phyloP scores from a whole-genome alignment of 1,284 basidiomycete species.

The Pseudozyma hubeiensis region DNA sequence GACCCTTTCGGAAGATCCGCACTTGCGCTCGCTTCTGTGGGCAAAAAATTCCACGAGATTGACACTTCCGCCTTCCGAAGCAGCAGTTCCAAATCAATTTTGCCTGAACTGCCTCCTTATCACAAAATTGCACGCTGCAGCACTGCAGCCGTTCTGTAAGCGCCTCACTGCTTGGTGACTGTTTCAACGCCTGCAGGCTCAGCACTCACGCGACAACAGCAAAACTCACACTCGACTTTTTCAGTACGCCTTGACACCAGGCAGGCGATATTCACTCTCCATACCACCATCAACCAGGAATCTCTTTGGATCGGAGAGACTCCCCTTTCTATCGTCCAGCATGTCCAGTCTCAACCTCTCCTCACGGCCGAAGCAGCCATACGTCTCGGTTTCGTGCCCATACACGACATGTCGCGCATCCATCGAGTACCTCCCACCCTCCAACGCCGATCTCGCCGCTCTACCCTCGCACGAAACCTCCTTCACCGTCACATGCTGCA shows the following conservation, averaged over 20 bases:
- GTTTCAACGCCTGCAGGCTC: neutral
- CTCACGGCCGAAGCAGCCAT: constrained; percentile 62
- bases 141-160: too few species aligned
- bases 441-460: constrained; percentile 30
- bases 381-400: constrained; percentile 58
- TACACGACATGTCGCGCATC: constrained; percentile 60
- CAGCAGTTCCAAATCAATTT: neutral
- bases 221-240: neutral
- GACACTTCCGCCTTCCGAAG: constrained; percentile 39
- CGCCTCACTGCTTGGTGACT: neutral
- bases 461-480: constrained; percentile 56
- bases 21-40: neutral
- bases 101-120: neutral
- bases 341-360: constrained; percentile 47
- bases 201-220: constrained; percentile 12
- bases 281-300: neutral
- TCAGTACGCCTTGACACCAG: neutral
- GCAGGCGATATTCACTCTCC: neutral
- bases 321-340: neutral
- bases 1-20: constrained; percentile 2
- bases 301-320: neutral
- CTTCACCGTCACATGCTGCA: constrained; percentile 65
- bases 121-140: neutral
- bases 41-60: neutral
- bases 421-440: constrained; percentile 64